Evolutionary conservation across 768 basidiomycete genomes (phyloP).

Genomic region (Pleurotus cornucopiae): DNA sequence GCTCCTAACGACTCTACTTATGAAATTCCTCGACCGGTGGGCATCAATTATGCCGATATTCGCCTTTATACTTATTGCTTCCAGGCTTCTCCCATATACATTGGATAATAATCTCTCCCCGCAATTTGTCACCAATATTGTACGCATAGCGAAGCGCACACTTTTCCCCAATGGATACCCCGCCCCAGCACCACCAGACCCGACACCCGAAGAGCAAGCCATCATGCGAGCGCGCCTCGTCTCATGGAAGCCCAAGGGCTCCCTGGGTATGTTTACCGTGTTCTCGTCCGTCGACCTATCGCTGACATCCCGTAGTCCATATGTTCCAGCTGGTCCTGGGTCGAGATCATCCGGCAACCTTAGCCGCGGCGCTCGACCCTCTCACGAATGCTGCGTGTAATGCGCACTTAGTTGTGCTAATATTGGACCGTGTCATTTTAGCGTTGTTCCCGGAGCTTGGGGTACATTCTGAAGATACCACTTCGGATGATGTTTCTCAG

Average conservation of each 20-base stretch:
- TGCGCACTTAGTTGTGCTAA: slow-evolving; percentile 65
- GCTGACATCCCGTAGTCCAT: slow-evolving; percentile 25
- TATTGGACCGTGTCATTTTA: slow-evolving; percentile 71
- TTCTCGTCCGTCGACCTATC: not conserved
- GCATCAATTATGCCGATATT: slow-evolving; percentile 10
- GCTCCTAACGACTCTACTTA: slow-evolving; percentile 42
- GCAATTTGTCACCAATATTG: slow-evolving; percentile 44
- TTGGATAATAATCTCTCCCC: slow-evolving; percentile 52
- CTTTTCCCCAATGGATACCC: slow-evolving; percentile 92
- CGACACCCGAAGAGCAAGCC: slow-evolving; percentile 71
- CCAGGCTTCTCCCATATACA: slow-evolving; percentile 68
- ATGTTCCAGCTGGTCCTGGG: slow-evolving; percentile 54
- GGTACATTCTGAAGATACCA: slow-evolving; percentile 5
- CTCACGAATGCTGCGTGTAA: slow-evolving; percentile 69
- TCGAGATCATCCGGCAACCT: slow-evolving; percentile 39
- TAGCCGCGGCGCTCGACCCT: slow-evolving; percentile 55
- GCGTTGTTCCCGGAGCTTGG: slow-evolving; percentile 76
- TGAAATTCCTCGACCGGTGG: slow-evolving; percentile 59
- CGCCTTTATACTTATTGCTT: not conserved
- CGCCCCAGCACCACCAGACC: slow-evolving; percentile 66
- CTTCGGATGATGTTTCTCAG: not conserved
- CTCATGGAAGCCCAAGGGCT: slow-evolving; percentile 31
- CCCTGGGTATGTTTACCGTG: slow-evolving; percentile 25
- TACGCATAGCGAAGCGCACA: slow-evolving; percentile 57
- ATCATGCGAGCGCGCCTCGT: slow-evolving; percentile 44